A percentile compares a stretch with the other conserved stretches of the same genome.
These are phyloP conservation scores for Fraxinus xanthoxyloides DNA, from an alignment of 305 asterid species.

Conservation along the genomic window DNA sequence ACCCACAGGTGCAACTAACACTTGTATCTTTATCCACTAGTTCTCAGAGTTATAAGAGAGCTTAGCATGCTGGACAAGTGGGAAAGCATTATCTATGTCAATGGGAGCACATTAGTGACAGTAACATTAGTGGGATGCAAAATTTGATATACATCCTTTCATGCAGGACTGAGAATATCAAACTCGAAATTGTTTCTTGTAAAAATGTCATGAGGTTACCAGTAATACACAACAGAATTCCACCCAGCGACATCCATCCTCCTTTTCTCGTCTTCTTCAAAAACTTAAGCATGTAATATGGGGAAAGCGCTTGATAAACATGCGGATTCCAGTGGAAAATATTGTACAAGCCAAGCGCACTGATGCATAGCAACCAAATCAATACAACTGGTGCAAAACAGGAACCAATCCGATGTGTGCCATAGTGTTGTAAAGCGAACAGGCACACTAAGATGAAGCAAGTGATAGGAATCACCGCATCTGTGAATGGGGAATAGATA, in stretches of 20 bases:
- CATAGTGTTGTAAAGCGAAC: slow-evolving; percentile 92
- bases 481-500: slow-evolving; percentile 42
- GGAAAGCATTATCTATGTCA: background rate
- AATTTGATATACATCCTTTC: background rate
- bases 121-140: background rate
- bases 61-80: background rate
- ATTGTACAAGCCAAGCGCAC: slow-evolving; percentile 84
- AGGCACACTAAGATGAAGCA: slow-evolving; percentile 94
- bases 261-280: slow-evolving; percentile 85
- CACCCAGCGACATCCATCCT: slow-evolving; percentile 99
- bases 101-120: background rate
- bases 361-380: slow-evolving; percentile 81
- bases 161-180: background rate
- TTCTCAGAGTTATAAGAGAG: background rate
- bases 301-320: slow-evolving; percentile 86
- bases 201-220: slow-evolving; percentile 40
- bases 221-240: slow-evolving; percentile 90
- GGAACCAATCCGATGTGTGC: slow-evolving; percentile 84
- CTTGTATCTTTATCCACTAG: background rate
- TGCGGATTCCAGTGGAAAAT: slow-evolving; percentile 79
- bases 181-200: background rate
- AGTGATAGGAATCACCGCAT: slow-evolving; percentile 89
- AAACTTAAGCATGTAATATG: slow-evolving; percentile 76
- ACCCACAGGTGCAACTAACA: background rate
- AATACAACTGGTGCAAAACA: slow-evolving; percentile 82